Percentiles rank a stretch among this genome's conserved stretches.
These are phyloP conservation scores for Suillus subalutaceus DNA, from an alignment of 768 basidiomycete species.

Conservation along the genomic window DNA sequence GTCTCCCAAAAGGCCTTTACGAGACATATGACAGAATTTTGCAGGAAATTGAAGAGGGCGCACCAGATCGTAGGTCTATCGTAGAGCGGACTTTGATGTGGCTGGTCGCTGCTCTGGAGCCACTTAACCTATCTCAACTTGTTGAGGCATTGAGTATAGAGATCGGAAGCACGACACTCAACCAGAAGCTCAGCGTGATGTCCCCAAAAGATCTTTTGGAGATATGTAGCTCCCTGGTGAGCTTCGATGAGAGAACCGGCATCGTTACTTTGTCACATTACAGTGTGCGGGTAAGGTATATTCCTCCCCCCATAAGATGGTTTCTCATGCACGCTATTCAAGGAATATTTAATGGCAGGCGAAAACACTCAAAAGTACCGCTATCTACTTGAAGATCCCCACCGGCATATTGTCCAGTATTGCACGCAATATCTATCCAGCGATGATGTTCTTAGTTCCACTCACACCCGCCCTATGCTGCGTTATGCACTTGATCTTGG, in stretches of 20 bases:
- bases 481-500: slow-evolving; percentile 5
- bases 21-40: slow-evolving; percentile 27
- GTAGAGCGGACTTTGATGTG: slow-evolving; percentile 17
- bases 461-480: not conserved
- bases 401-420: not conserved
- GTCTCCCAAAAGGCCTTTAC: slow-evolving; percentile 21
- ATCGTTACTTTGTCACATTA: slow-evolving; percentile 23
- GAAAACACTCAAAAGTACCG: not conserved
- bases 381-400: not conserved
- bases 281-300: slow-evolving; percentile 24
- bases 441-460: slow-evolving; percentile 1
- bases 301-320: not conserved
- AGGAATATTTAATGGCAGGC: slow-evolving; percentile 7
- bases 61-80: not conserved
- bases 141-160: slow-evolving; percentile 20
- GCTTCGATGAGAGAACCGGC: slow-evolving; percentile 14
- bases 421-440: not conserved
- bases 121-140: slow-evolving; percentile 17
- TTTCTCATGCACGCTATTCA: not conserved
- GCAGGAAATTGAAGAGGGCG: slow-evolving; percentile 10
- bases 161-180: not conserved
- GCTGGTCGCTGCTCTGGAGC: slow-evolving; percentile 22
- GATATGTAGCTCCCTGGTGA: slow-evolving; percentile 21
- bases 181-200: slow-evolving; percentile 14
- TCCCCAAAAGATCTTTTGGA: slow-evolving; percentile 15